Evolutionary conservation across 495 filamentous ascomycete species (phyloP), one percentile per base, ranked within the genome.

Genomic region (Xylaria longipes): DNA sequence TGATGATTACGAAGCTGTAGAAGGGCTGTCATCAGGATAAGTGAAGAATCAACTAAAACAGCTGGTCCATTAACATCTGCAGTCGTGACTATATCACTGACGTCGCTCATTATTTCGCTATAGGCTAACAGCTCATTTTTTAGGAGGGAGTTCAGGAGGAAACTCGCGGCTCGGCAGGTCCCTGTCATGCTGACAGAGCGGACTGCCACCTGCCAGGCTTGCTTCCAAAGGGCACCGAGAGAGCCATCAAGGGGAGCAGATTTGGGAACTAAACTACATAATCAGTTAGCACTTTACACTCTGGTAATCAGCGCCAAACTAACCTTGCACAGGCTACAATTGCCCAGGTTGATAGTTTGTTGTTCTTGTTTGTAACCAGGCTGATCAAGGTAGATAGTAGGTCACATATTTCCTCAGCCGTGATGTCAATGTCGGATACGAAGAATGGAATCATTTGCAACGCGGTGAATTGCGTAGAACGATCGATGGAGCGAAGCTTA

Each of bases 391-490:
- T 83, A 3, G 67, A 73, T 25, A 88, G 64, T 1, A 79, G 70
- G 22, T 81, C 78, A 1, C 75, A 71, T n/a, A 85, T 73, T 29
- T 86, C 83, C 43, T 82, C 80, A n/a, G 80, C 72, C 20, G 72
- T 70, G 37, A 79, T 73, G 66, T 69, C 35, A 75, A 81, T 57
- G 72, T 70, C 57, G n/a, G 67, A 82, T 33, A 86, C 77, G 35
- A 94, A 83, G 74, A 98, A 97, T 0, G 92, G 89, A 27, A 97
- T 75, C n/a, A 93, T 82, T 73, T 97, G 94, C 31, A 98, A 81
- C 45, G 92, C 91, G 45, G 89, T 91, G 43, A 92, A 74, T 72
- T 87, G 90, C 50, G 83, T 82, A 15, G 84, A 81, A 5, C 86
- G 80, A 61, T 91, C 84, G 35, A 85, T 77, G 0, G 87, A 87